Conservation (phyloP, 345 rosid genomes). For the Ricinus communis region DNA sequence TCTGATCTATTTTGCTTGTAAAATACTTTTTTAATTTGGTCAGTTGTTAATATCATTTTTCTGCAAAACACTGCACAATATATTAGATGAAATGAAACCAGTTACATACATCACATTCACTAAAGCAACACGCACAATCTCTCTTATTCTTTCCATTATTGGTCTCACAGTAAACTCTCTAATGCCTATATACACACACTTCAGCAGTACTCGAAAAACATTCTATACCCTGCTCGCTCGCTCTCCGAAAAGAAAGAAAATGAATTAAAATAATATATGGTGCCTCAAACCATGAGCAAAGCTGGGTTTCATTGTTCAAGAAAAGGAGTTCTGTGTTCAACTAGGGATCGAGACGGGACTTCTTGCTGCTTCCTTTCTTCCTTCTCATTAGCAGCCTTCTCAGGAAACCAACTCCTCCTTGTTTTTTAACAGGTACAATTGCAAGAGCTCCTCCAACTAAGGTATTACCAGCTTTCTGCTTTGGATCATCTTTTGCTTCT, state of each 20-base stretch:
- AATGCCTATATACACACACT: not conserved
- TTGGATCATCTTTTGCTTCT: slow-evolving; percentile 30
- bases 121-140: not conserved
- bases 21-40: no score
- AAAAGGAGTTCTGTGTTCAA: no score
- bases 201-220: not conserved
- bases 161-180: not conserved
- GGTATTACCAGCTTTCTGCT: slow-evolving; percentile 23
- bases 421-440: slow-evolving; percentile 53
- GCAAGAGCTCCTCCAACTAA: slow-evolving; percentile 37
- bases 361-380: slow-evolving; percentile 61
- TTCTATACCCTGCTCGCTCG: not conserved
- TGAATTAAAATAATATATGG: not conserved
- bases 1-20: no score
- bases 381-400: slow-evolving; percentile 67
- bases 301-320: not conserved
- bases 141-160: slow-evolving; percentile 2
- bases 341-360: slow-evolving; percentile 35
- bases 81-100: not conserved
- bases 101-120: not conserved
- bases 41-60: not conserved
- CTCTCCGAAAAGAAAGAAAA: not conserved
- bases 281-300: not conserved
- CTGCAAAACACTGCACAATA: no score
- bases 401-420: slow-evolving; percentile 57